Base-by-base conservation (phyloP, 768 basidiomycete species). In the Rhodosporidiobolus sp. region DNA sequence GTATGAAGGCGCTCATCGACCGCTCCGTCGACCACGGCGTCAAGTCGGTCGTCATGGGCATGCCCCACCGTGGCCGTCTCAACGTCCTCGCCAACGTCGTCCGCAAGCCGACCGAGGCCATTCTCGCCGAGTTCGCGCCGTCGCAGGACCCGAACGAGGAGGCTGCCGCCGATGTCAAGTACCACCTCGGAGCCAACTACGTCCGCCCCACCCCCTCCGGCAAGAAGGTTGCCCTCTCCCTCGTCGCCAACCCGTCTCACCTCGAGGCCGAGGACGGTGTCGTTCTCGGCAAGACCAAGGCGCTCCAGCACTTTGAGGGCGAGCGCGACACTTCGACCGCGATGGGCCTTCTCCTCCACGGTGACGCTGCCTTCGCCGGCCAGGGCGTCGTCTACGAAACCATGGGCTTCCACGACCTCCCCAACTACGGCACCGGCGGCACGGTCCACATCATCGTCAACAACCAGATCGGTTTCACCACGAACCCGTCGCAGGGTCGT, bases 1-100 rank as follows among this genome's bases (percentile, higher is more conserved):
- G 96, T 64, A 99, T 99, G 96, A 99, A 99, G 84, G 96, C 95
- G 1, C 88, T 99, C 80, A 96, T 99, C 73, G 96, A 99, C 81
- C 90, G 94, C 73, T 96, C 94, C 28, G 96, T 99, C 76, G 96
- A 99, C 77, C 86, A 90, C 75, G 96, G 96, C 62, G 89, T 96
- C 78, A 95, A 95, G 83, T 87, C 92, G 79, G 89, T 98, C 81
- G 95, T 94, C 63, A 92, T 98, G 60, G 96, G 96, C 78, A 99
- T 99, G 96, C 94, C 96, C 32, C 96, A 99, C 84, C 93, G 96
- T 82, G 96, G 96, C 64, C 91, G 96, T 79, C 87, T 99, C 73
- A 99, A 99, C 79, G 94, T 99, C 54, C 86, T 99, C 77, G 95
- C 89, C 74, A 99, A 99, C 82, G 96, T 99, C 81, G 94, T 99